Evolutionary conservation across 208 protist species (phyloP).

Genomic region (Polymyxa betae): DNA sequence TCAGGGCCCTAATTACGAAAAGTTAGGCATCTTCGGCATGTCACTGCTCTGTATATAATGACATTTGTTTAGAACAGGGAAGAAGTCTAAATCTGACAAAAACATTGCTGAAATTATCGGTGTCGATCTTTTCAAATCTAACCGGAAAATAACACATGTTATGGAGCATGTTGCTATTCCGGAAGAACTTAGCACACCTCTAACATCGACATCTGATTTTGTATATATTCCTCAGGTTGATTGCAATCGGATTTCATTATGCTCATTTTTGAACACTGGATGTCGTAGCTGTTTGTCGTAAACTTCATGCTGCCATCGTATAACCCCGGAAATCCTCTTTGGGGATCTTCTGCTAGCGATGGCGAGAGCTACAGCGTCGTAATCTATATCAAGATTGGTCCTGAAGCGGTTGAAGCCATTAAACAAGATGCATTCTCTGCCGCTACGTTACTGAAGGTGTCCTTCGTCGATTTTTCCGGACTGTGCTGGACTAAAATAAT

Average conservation of each 20-base stretch:
- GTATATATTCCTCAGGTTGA: conserved; percentile 32
- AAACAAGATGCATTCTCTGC: not conserved
- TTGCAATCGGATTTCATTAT: not conserved
- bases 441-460: conserved; percentile 34
- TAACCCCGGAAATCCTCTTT: conserved; percentile 18
- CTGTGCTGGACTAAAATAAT: not conserved
- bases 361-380: conserved; percentile 25
- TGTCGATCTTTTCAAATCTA: conserved; percentile 21
- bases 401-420: conserved; percentile 34
- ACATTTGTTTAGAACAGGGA: conserved; percentile 32
- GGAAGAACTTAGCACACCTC: not conserved
- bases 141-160: conserved; percentile 27
- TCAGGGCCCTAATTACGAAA: conserved; percentile 23
- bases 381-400: conserved; percentile 37
- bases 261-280: not conserved
- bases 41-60: not conserved
- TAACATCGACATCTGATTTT: conserved; percentile 37
- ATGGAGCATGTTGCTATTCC: conserved; percentile 2
- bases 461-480: not conserved
- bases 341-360: not conserved
- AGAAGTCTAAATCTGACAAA: conserved; percentile 20
- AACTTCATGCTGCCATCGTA: conserved; percentile 53
- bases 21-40: not conserved
- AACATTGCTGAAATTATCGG: conserved; percentile 4
- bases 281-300: conserved; percentile 17